Evolutionary conservation across 805 yeast genomes (phyloP), one percentile per base, ranked within the genome.

Genomic region (Yamadazyma sp.): DNA sequence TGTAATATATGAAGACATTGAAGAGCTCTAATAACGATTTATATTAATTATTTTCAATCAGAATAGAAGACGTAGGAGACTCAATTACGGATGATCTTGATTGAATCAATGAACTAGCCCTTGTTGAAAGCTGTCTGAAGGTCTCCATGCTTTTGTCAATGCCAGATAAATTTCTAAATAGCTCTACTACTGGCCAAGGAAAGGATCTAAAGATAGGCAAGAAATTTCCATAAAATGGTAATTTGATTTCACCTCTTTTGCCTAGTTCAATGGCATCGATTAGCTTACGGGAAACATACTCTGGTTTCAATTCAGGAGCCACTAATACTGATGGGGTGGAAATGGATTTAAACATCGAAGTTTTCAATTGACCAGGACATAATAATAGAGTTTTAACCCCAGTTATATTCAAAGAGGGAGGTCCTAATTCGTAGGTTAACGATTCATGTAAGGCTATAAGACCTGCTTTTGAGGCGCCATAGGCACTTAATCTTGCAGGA

Each of bases 381-480:
- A 91, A 70, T 23, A 91, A 63, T 37, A 91, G 60, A 0, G 95
- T 82, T 45, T 80, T 80, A 12, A 91, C 75, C 7, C 85, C 80
- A 4, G 60, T 53, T 2, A 59, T 55, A 33, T 59, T 62, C 23
- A 69, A 52, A 5, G 70, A 58, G 0, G 77, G 74, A 0, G 75
- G 69, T 0, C 82, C 80, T 19, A 84, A 52, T 55, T 84, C 93
- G 49, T 76, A 78, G 0, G 84, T 76, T 23, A 91, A 60, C 1
- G 91, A 79, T 53, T 86, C 95, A 54, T 89, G 97, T 27, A 88
- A 60, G 0, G 91, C 88, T 34, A 91, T 76, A 19, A 86, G 58
- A 0, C 94, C 97, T 0, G 95, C 81, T 55, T 91, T 91, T 11
- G 95, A 76, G 0, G 97, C 96, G 0, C 96, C 96, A 52, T 91